Conservation (phyloP, 371 early-diverging fungal genomes). For the Mucor lusitanicus region DNA sequence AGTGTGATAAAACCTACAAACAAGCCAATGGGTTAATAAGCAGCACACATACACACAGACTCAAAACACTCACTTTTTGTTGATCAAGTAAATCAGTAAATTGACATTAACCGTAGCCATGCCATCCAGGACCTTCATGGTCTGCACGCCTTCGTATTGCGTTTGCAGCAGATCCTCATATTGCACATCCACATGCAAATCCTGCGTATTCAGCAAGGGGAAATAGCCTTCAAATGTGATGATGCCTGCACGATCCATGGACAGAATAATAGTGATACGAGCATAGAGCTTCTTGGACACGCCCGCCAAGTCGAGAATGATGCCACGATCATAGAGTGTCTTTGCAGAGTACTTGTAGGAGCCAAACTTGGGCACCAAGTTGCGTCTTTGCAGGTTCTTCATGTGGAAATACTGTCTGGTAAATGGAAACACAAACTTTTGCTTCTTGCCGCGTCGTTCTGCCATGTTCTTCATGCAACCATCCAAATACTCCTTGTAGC, state of each 20-base stretch:
- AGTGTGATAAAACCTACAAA: constrained; percentile 17
- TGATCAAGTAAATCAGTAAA: constrained; percentile 90
- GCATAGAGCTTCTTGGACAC: constrained; percentile 83
- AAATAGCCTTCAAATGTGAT: constrained; percentile 86
- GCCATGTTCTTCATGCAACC: constrained; percentile 88
- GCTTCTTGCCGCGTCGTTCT: constrained; percentile 77
- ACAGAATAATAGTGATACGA: constrained; percentile 86
- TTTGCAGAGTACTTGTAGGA: constrained; percentile 98
- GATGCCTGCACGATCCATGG: constrained; percentile 90
- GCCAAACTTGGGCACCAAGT: constrained; percentile 93
- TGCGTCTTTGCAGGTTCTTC: constrained; percentile 80
- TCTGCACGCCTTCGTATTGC: constrained; percentile 92
- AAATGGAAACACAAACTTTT: constrained; percentile 79
- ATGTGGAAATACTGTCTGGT: constrained; percentile 93
- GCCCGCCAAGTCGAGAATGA: constrained; percentile 84
- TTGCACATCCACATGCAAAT: constrained; percentile 78
- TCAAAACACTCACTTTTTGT: constrained; percentile 84
- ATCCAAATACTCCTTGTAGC: constrained; percentile 89
- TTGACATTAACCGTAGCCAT: constrained; percentile 96
- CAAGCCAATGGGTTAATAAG: neutral
- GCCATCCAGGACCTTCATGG: constrained; percentile 89
- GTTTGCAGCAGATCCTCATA: constrained; percentile 92
- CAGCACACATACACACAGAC: neutral
- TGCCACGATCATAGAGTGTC: constrained; percentile 90
- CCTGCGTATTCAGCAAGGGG: constrained; percentile 72